Evolutionary conservation across 768 basidiomycete genomes (phyloP).

Genomic region (Candolleomyces aberdarensis): DNA sequence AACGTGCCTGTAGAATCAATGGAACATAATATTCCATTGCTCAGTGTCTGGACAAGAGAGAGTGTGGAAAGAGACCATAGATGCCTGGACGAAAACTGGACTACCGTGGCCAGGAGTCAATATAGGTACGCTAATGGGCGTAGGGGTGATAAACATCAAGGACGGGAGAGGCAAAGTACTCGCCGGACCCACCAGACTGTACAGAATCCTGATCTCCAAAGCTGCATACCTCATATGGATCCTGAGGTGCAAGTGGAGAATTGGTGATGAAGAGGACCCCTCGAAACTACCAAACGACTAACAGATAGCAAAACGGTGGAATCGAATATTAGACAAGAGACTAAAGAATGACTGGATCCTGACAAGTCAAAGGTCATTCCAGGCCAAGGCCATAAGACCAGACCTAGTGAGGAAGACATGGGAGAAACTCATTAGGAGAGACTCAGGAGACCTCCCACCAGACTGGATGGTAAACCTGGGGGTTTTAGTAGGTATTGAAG

Average conservation of each 20-base stretch:
- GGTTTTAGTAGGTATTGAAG: too few species aligned
- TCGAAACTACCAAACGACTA: not conserved
- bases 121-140: not conserved
- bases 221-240: not conserved
- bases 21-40: conserved; percentile 26
- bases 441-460: too few species aligned
- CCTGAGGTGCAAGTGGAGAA: not conserved
- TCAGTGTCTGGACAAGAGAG: conserved; percentile 14
- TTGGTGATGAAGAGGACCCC: not conserved
- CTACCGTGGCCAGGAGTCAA: not conserved
- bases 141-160: not conserved
- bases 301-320: not conserved
- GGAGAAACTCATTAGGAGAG: too few species aligned
- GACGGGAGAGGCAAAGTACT: not conserved
- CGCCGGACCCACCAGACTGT: not conserved
- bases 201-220: not conserved
- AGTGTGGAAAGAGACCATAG: conserved; percentile 19
- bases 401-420: too few species aligned
- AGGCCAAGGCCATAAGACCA: too few species aligned
- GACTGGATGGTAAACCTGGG: too few species aligned
- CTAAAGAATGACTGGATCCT: too few species aligned
- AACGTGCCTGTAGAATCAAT: conserved; percentile 18
- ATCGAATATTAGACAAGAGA: too few species aligned
- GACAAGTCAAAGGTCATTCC: too few species aligned
- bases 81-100: conserved; percentile 14